phyloP scores from a whole-genome alignment of 768 basidiomycete genomes.

The button mushroom (Agaricus bisporus) region DNA sequence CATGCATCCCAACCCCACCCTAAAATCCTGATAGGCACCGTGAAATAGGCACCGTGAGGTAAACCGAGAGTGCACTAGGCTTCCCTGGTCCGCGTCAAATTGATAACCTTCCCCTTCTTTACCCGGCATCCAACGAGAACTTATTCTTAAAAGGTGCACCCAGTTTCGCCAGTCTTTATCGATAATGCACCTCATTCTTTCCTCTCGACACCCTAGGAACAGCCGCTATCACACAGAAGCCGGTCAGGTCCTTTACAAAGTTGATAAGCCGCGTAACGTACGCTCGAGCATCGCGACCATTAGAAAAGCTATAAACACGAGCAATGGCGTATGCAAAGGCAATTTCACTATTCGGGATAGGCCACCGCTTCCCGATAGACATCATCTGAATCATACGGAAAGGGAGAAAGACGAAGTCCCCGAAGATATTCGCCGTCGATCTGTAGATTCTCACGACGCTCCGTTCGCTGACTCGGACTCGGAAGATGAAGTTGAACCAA shows the following conservation, averaged over 20 bases:
- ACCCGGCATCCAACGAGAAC: too few relatives aligned
- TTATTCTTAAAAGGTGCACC: too few relatives aligned
- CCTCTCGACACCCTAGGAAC: slow-evolving; percentile 16
- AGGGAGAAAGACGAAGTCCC: neutral
- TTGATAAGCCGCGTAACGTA: slow-evolving; percentile 7
- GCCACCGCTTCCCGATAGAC: neutral
- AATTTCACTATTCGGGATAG: neutral
- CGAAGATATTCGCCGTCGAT: neutral
- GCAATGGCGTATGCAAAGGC: neutral
- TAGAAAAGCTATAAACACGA: slow-evolving; percentile 8
- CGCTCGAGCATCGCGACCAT: slow-evolving; percentile 10
- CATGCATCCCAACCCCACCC: too few relatives aligned
- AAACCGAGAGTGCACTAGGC: too few relatives aligned
- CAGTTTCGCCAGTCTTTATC: too few relatives aligned
- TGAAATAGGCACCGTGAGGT: too few relatives aligned
- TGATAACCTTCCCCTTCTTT: too few relatives aligned
- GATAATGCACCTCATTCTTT: slow-evolving; percentile 17
- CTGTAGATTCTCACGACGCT: neutral
- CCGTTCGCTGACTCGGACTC: neutral
- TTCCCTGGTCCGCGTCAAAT: too few relatives aligned
- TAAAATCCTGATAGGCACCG: too few relatives aligned
- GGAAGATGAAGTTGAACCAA: neutral
- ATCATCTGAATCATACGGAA: neutral
- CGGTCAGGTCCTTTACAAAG: slow-evolving; percentile 17
- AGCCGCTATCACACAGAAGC: slow-evolving; percentile 14